These are phyloP conservation scores for Epithele typhae DNA, from an alignment of 768 basidiomycete species.

Conservation along the genomic window DNA sequence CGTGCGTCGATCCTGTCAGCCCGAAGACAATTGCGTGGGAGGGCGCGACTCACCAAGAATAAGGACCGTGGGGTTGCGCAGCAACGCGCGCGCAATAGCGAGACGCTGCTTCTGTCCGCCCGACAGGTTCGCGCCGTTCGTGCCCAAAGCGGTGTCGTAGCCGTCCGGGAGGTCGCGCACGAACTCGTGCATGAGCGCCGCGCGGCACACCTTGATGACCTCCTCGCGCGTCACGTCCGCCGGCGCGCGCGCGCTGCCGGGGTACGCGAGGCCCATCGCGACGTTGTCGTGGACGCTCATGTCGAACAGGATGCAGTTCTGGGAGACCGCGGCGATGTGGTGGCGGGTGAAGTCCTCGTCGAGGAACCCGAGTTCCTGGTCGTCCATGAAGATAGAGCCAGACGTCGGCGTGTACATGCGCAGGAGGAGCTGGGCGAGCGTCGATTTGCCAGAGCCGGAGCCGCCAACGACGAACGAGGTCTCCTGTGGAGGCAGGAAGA, in stretches of 20 bases:
- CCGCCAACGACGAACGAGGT: slow-evolving; percentile 79
- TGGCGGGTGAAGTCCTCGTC: slow-evolving; percentile 64
- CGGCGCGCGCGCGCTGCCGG: slow-evolving; percentile 32
- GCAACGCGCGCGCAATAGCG: slow-evolving; percentile 80
- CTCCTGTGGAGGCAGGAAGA: slow-evolving; percentile 69
- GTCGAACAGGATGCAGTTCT: slow-evolving; percentile 78
- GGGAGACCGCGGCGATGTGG: slow-evolving; percentile 74
- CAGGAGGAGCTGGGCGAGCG: slow-evolving; percentile 59
- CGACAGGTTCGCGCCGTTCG: slow-evolving; percentile 70
- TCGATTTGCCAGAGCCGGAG: slow-evolving; percentile 77
- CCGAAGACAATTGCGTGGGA: background rate
- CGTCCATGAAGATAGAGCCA: slow-evolving; percentile 77
- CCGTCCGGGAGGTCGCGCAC: slow-evolving; percentile 78
- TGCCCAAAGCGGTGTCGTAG: slow-evolving; percentile 80
- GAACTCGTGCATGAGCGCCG: slow-evolving; percentile 86
- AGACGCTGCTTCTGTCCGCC: slow-evolving; percentile 92
- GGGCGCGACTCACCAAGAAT: slow-evolving; percentile 70
- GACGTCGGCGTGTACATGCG: slow-evolving; percentile 64
- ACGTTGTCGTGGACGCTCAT: slow-evolving; percentile 83
- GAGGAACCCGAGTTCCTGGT: slow-evolving; percentile 72
- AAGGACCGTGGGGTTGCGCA: slow-evolving; percentile 83
- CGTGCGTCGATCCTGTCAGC: background rate
- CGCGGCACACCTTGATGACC: slow-evolving; percentile 78
- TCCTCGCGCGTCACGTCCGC: slow-evolving; percentile 58
- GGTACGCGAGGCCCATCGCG: slow-evolving; percentile 65